Base-by-base conservation (phyloP, 805 yeast genomes). In the Kregervanrija delftensis region DNA sequence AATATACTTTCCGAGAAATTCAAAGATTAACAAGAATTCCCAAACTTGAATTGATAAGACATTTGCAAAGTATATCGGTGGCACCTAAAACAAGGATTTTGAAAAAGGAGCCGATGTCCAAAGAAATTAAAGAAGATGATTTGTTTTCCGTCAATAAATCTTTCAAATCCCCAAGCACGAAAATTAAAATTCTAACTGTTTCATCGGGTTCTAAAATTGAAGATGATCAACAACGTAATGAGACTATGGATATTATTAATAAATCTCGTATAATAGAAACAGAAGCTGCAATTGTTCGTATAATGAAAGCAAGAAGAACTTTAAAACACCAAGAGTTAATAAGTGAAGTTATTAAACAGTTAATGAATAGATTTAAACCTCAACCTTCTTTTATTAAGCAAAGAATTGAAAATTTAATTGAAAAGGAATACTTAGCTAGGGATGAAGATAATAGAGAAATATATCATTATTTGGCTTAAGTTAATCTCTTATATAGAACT, bases 221-320 rank as follows among this genome's bases (percentile, higher is more conserved):
- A 49, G 72, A 71, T 39, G 83, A 77, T 33, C 64, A 67, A 12
- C 86, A 81, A 51, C 63, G 74, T 10, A 64, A 66, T 13, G 72
- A 72, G 43, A 82, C 86, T 0, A 65, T 80, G 59, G 72, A 72
- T n/a, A 65, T 69, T 33, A 68, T 87, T 30, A 72, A 73, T 35
- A 82, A 76, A 52, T 79, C 87, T 4, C 71, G 96, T 46, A 72
- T 77, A 47, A 71, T 73, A 44, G 86, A 82, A 55, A 68, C 84
- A 2, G 93, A 86, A 58, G 96, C 96, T 1, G 93, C 95, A 0
- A 75, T 89, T 45, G 95, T 89, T 5, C 72, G 96, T 42, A 78
- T 83, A n/a, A 81, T 89, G 91, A 89, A 89, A 64, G 73, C 86
- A 1, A 68, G 89, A 32, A 82, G 79, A 52, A 63, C 71, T 1